These are phyloP conservation scores for Hydnomerulius pinastri DNA, from an alignment of 768 basidiomycete genomes.

Conservation along the genomic window DNA sequence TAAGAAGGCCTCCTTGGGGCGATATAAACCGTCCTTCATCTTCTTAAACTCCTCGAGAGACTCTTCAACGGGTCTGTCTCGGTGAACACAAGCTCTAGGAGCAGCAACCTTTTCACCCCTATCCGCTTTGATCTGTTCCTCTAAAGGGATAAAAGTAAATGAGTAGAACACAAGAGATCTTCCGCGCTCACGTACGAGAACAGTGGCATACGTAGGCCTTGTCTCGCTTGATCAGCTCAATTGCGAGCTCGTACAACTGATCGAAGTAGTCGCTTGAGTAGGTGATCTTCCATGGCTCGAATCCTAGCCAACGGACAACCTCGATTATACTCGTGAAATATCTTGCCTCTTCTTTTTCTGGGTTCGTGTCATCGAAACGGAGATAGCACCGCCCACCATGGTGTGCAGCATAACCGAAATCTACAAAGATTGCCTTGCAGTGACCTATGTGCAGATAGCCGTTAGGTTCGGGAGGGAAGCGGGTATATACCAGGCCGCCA, in stretches of 20 bases:
- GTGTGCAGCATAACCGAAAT: conserved; percentile 97
- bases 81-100: conserved; percentile 84
- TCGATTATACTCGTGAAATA: conserved; percentile 98
- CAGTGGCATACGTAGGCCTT: conserved; percentile 97
- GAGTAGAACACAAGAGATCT: conserved; percentile 1
- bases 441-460: conserved; percentile 96
- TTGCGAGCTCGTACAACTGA: conserved; percentile 80
- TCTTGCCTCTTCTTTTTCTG: conserved; percentile 92
- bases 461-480: conserved; percentile 99
- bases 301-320: conserved; percentile 95
- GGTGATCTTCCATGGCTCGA: conserved; percentile 98
- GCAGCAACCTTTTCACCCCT: conserved; percentile 84
- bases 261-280: conserved; percentile 98
- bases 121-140: conserved; percentile 88
- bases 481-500: conserved; percentile 84
- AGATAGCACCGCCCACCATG: conserved; percentile 92
- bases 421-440: conserved; percentile 97
- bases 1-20: conserved; percentile 88
- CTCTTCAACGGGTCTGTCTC: conserved; percentile 82
- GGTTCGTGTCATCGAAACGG: conserved; percentile 98
- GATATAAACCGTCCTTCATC: conserved; percentile 90
- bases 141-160: conserved; percentile 45
- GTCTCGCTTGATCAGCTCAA: conserved; percentile 84
- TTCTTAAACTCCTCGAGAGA: conserved; percentile 85
- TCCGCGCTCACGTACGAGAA: conserved; percentile 63